Conservation (phyloP, 2,329 filamentous ascomycete genomes). For the Sphaerulina vaccinii region DNA sequence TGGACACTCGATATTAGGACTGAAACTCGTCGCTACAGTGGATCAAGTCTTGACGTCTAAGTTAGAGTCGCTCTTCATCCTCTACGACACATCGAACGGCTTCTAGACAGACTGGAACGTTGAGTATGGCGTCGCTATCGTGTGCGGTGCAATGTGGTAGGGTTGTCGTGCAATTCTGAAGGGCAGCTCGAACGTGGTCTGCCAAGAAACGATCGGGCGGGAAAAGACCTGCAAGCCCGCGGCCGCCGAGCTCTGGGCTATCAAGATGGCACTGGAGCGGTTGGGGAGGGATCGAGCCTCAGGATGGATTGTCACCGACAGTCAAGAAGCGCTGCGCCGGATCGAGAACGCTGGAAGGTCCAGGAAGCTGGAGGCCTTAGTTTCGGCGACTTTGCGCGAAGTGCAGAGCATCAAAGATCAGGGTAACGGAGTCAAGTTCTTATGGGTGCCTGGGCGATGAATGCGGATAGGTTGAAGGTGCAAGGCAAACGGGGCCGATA, state of each 20-base stretch:
- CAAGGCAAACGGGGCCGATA: neutral
- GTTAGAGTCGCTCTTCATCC: no score
- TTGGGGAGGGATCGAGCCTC: neutral
- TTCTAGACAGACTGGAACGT: no score
- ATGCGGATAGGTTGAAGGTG: neutral
- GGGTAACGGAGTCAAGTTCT: conserved; percentile 9
- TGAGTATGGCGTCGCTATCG: no score
- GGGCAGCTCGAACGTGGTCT: no score
- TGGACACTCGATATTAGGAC: conserved; percentile 5
- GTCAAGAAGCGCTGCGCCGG: neutral
- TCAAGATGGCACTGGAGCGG: neutral
- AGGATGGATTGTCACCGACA: neutral
- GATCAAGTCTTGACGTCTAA: no score
- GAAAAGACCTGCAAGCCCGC: neutral
- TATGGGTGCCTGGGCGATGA: neutral
- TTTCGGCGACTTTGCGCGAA: neutral
- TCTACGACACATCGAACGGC: no score
- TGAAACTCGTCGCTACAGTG: conserved; percentile 7
- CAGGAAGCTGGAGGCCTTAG: neutral
- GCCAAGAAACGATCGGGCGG: neutral
- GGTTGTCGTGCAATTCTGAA: no score
- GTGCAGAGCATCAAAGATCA: neutral
- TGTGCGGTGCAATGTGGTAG: no score
- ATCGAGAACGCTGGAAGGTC: neutral
- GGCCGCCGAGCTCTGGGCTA: neutral